phyloP scores from a whole-genome alignment of 345 rosid genomes.

The Salix caprea region DNA sequence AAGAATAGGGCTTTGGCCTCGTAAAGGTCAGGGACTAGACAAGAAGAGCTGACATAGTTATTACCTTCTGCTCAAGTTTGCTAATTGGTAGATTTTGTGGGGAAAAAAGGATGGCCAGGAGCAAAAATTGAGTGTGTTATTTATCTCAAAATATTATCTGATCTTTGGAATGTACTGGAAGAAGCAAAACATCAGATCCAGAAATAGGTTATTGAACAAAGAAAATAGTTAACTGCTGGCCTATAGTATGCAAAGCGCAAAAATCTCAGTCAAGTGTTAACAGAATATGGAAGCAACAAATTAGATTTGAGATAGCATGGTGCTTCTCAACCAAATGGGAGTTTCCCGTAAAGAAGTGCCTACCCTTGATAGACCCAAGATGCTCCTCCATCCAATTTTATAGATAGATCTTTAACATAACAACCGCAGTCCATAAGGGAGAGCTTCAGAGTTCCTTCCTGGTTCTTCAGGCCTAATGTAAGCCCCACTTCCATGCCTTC shows the following conservation, averaged over 20 bases:
- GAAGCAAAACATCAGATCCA: neutral
- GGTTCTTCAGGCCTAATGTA: slow-evolving; percentile 70
- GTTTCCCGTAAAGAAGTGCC: neutral
- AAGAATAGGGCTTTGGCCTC: too few species aligned
- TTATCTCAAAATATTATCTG: too few species aligned
- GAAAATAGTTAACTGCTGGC: neutral
- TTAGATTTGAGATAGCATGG: neutral
- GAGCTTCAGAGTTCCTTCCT: slow-evolving; percentile 65
- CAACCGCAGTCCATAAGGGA: slow-evolving; percentile 75
- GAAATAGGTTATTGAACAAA: neutral
- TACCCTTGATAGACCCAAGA: slow-evolving; percentile 99
- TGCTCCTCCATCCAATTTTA: slow-evolving; percentile 83
- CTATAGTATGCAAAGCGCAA: neutral
- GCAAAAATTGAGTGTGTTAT: too few species aligned
- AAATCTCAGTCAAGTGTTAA: neutral
- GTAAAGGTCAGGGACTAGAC: too few species aligned
- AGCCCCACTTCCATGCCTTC: slow-evolving; percentile 97
- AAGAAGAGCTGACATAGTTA: too few species aligned
- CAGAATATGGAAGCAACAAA: neutral
- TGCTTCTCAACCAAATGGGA: neutral
- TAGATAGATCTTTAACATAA: slow-evolving; percentile 62
- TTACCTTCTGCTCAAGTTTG: too few species aligned
- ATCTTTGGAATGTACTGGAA: neutral
- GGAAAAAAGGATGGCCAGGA: too few species aligned
- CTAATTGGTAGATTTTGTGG: too few species aligned